phyloP scores from a whole-genome alignment of 2,329 filamentous ascomycete species.

The Alternaria viburni region DNA sequence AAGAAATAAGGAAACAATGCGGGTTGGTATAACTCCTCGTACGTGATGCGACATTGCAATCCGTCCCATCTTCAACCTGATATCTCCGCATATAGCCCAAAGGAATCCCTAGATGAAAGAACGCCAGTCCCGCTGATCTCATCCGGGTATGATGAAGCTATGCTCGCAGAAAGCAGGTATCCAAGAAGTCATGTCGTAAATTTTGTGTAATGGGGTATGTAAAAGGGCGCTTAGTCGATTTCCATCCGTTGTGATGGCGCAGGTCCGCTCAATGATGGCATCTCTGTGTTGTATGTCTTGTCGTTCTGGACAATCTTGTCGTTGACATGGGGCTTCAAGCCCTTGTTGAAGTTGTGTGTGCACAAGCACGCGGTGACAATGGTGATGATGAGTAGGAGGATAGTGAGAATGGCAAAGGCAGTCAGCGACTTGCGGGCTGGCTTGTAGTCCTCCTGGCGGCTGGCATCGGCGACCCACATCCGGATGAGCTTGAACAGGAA shows the following conservation, averaged over 20 bases:
- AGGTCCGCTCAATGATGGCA: constrained; percentile 56
- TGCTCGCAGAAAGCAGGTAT: constrained; percentile 37
- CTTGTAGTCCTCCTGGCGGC: constrained; percentile 64
- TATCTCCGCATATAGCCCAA: constrained; percentile 11
- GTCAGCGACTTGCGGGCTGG: constrained; percentile 86
- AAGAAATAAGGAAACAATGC: constrained; percentile 4
- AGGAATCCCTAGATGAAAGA: constrained; percentile 21
- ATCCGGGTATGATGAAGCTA: constrained; percentile 31
- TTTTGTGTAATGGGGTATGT: constrained; percentile 18
- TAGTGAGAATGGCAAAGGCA: constrained; percentile 91
- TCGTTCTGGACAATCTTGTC: constrained; percentile 59
- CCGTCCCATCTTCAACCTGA: constrained; percentile 4
- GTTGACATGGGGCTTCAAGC: constrained; percentile 84
- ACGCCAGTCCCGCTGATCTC: constrained; percentile 32
- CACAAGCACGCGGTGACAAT: constrained; percentile 87
- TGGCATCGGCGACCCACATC: constrained; percentile 74
- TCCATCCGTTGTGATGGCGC: constrained; percentile 53
- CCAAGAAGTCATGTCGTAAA: constrained; percentile 32
- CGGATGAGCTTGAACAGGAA: constrained; percentile 98
- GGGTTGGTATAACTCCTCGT: constrained; percentile 12
- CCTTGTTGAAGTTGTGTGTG: constrained; percentile 87
- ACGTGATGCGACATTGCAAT: constrained; percentile 8
- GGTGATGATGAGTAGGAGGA: constrained; percentile 85
- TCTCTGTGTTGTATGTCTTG: constrained; percentile 58
- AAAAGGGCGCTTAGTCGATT: constrained; percentile 41